Percentiles rank a stretch among this genome's conserved stretches.
Evolutionary conservation across 306 rosid genomes (phyloP).

Genomic region (Castanea crenata): DNA sequence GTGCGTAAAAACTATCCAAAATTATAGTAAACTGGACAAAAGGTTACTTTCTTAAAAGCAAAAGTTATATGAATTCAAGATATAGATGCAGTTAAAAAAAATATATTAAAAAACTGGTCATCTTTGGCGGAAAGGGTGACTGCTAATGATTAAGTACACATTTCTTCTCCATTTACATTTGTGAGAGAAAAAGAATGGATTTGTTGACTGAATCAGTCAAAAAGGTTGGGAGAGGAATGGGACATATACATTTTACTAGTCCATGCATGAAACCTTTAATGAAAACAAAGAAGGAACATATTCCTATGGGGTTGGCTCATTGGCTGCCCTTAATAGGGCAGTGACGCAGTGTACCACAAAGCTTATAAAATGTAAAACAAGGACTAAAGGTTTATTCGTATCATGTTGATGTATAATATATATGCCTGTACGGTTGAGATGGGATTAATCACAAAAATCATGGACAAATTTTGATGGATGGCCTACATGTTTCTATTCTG

Average conservation of each 20-base stretch:
- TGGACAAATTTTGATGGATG: background rate
- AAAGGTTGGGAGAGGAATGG: constrained; percentile 19
- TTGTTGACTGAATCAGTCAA: constrained; percentile 22
- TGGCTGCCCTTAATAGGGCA: constrained; percentile 12
- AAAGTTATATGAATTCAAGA: constrained; percentile 12
- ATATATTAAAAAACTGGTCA: constrained; percentile 35
- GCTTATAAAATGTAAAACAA: constrained; percentile 17
- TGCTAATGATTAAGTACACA: constrained; percentile 28
- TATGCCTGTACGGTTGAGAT: constrained; percentile 15
- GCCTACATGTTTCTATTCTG: background rate
- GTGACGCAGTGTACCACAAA: constrained; percentile 6
- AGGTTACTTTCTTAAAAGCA: background rate
- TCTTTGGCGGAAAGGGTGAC: constrained; percentile 52
- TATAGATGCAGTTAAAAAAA: constrained; percentile 27
- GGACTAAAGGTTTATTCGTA: background rate
- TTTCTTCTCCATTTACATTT: background rate
- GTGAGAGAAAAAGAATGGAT: constrained; percentile 3
- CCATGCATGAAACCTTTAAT: background rate
- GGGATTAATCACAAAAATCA: constrained; percentile 2
- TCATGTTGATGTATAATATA: background rate
- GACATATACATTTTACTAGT: background rate
- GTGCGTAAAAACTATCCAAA: constrained; percentile 25
- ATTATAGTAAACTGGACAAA: constrained; percentile 27
- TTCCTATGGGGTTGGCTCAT: constrained; percentile 7
- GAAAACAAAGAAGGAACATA: constrained; percentile 14